These are phyloP conservation scores for Fraxinus pennsylvanica DNA, from an alignment of 257 asterid genomes.

Conservation along the genomic window DNA sequence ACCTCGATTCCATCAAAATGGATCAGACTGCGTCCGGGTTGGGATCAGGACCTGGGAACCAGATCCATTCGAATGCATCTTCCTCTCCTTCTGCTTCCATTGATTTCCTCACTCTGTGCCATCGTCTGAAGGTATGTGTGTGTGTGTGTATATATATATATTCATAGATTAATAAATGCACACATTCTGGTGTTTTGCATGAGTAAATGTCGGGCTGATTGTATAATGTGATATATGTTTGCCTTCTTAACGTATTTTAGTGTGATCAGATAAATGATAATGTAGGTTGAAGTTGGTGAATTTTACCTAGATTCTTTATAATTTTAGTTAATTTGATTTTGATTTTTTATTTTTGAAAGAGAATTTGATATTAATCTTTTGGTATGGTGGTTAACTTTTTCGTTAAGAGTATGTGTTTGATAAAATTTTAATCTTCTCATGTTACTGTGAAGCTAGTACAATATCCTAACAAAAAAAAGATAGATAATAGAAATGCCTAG, in stretches of 20 bases:
- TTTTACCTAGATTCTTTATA: neutral
- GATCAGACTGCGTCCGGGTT: constrained; percentile 38
- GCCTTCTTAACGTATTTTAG: neutral
- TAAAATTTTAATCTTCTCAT: neutral
- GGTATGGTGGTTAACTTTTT: neutral
- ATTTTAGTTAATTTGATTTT: neutral
- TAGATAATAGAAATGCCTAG: neutral
- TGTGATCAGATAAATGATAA: neutral
- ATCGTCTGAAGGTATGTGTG: constrained; percentile 67
- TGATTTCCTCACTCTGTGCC: constrained; percentile 92
- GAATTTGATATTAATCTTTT: neutral
- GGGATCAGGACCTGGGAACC: constrained; percentile 42
- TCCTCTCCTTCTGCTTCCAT: constrained; percentile 64
- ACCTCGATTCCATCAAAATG: constrained; percentile 53
- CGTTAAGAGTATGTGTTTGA: constrained; percentile 2
- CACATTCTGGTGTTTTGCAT: constrained; percentile 5
- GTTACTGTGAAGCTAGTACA: neutral
- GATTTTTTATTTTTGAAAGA: too few relatives aligned
- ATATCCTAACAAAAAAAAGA: neutral
- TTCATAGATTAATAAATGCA: neutral
- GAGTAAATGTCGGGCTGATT: neutral
- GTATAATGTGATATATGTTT: neutral
- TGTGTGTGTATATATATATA: neutral
- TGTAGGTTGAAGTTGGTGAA: constrained; percentile 7
- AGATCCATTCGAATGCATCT: constrained; percentile 34